Conservation (phyloP, 345 rosid species). For the Hirschfeldia incana region DNA sequence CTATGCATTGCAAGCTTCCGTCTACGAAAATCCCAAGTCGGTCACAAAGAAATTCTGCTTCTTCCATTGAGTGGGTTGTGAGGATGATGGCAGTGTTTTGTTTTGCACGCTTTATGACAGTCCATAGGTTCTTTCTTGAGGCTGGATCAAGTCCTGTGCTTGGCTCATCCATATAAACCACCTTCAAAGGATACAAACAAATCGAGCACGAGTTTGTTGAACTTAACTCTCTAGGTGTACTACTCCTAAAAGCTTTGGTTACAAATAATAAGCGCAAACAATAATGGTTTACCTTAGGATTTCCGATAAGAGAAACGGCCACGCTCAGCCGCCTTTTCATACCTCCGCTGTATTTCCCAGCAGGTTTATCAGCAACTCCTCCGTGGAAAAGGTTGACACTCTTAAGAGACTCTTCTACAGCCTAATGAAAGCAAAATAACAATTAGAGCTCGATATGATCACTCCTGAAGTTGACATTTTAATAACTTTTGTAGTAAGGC, state of each 20-base stretch:
- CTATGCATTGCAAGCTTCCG: constrained; percentile 90
- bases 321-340: constrained; percentile 99
- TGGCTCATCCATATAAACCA: constrained; percentile 92
- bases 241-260: not conserved
- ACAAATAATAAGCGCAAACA: not conserved
- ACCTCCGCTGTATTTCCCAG: constrained; percentile 95
- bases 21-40: constrained; percentile 82
- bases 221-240: not conserved
- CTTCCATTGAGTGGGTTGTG: constrained; percentile 98
- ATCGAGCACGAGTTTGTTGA: too few species aligned
- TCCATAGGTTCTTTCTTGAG: constrained; percentile 87
- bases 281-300: constrained; percentile 65
- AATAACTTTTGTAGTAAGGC: not conserved
- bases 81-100: constrained; percentile 76
- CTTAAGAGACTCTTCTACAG: constrained; percentile 90
- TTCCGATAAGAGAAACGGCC: constrained; percentile 90
- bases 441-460: not conserved
- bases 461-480: not conserved
- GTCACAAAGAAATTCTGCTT: constrained; percentile 90
- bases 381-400: constrained; percentile 73
- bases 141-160: constrained; percentile 98
- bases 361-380: constrained; percentile 75
- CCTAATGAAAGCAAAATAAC: constrained; percentile 41
- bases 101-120: constrained; percentile 80
- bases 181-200: constrained; percentile 47